Evolutionary conservation across 1,284 basidiomycete species (phyloP), one percentile per base, ranked within the genome.

Genomic region (Abortiporus biennis): DNA sequence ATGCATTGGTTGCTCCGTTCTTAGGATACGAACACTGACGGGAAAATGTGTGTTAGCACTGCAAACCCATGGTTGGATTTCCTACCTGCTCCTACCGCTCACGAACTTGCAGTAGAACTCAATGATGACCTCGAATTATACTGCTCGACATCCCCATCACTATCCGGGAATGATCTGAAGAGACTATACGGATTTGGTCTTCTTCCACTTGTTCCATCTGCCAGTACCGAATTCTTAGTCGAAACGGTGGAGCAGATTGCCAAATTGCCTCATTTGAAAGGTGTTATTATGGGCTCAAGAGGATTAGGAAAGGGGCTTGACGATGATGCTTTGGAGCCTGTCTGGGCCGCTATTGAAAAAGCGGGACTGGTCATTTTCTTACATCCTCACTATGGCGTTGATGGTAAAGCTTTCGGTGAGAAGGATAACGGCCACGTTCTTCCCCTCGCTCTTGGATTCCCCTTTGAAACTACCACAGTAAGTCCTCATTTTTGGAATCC

Each of bases 41-140:
- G 27, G n/a, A 29, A 29, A 29, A 29, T n/a, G n/a, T 29, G 27
- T 29, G 27, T 29, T 47, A 78, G 87, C 58, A 74, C 83, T 12
- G 90, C 90, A 21, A 92, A 92, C 55, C 88, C 90, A 11, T 92
- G 90, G 89, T 72, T 92, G 19, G 89, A 92, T 59, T 92, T 90
- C 56, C 70, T 92, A 21, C 59, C 80, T 3, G 72, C 85, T 6
- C 54, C 72, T n/a, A 74, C 80, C 38, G 90, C 90, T 6, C 69
- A 75, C 38, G 55, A 57, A 11, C 71, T 90, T 17, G 87, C 87
- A 1, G 59, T 58, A 12, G 72, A 82, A 43, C 68, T 92, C 38
- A 92, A 92, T 58, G 59, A 69, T 22, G 85, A 91, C 55, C 68
- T 92, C 12, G 86, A 92, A 55, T 54, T 70, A 23, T 92, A 86